phyloP scores from a whole-genome alignment of 2,329 filamentous ascomycete species.

The Intubia oerlemansii region DNA sequence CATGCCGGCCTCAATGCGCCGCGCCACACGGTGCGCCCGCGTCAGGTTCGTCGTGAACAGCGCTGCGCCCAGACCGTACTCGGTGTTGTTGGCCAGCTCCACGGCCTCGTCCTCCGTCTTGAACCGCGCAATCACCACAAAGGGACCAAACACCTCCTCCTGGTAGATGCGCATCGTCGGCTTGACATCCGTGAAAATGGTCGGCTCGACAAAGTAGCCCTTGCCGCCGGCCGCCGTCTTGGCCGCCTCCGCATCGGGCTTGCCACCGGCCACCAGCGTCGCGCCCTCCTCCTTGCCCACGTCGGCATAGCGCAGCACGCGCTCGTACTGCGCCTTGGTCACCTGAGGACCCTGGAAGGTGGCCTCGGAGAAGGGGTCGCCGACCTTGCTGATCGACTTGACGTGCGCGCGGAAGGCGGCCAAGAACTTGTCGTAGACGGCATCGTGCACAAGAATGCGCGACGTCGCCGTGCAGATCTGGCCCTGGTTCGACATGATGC shows the following conservation, averaged over 20 bases:
- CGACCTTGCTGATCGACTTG: constrained; percentile 22
- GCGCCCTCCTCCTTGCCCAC: constrained; percentile 36
- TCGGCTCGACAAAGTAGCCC: constrained; percentile 9
- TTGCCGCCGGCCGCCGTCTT: constrained; percentile 1
- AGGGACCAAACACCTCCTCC: constrained; percentile 39
- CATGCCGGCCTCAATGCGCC: constrained; percentile 29
- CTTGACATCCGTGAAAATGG: constrained; percentile 7
- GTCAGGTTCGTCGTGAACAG: constrained; percentile 33
- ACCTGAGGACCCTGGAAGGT: constrained; percentile 38
- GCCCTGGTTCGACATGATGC: constrained; percentile 47
- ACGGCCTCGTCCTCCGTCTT: constrained; percentile 28
- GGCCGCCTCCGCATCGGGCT: background rate
- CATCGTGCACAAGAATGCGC: constrained; percentile 43
- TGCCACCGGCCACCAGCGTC: constrained; percentile 31
- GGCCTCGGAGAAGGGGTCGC: constrained; percentile 34
- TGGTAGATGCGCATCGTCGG: constrained; percentile 13
- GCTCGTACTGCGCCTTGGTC: constrained; percentile 38
- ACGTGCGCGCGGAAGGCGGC: constrained; percentile 24
- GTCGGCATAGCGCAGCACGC: constrained; percentile 37
- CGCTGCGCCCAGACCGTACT: constrained; percentile 31
- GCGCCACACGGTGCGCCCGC: constrained; percentile 14
- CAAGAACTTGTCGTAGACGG: constrained; percentile 39
- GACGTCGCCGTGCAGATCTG: constrained; percentile 60
- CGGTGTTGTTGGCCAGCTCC: constrained; percentile 26
- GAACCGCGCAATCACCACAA: constrained; percentile 29